Evolutionary conservation across 148 eudicot species (phyloP), one percentile per base, ranked within the genome.

Genomic region (Rhododendron ferrugineum): DNA sequence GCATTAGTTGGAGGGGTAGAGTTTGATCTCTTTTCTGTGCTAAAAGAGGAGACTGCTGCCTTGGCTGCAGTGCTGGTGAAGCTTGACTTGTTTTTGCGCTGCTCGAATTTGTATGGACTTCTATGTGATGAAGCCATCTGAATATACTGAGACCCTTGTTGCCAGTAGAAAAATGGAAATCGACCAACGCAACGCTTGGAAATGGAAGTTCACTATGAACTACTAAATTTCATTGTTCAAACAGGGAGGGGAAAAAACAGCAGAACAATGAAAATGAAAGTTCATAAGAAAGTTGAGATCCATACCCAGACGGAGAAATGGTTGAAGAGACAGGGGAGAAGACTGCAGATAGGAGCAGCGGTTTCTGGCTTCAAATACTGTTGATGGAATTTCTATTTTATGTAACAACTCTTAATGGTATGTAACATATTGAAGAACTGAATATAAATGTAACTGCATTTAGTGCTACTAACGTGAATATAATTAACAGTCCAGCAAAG

Each of bases 61-160:
- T 91, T 95, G 72, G 50, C 44, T 40, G 44, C 44, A 40, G 44
- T 40, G 44, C 44, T 6, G 44, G 7, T 40, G 44, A 40, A 47
- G 50, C 50, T 47, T 1, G 93, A 92, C 83, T 90, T 95, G 88
- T 93, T 92, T 85, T 93, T 96, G 73, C 92, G 97, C 82, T 88
- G 89, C 88, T 90, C 90, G 85, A 95, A 95, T 86, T 72, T 93
- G 14, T 84, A 85, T 60, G 94, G 60, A 49, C 86, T 83, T 77
- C 90, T 94, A 87, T 92, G 88, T 84, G 91, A 88, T 23, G 93
- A 86, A 8, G 91, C 90, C 97, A 94, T 94, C 93, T 92, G 42
- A 32, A 32, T 26, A 66, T 2, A 11, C 72, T 0, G 6, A 60
- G 66, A 64, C 44, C 44, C 44, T 6, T 40, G 44, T 40, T 40